Percentiles rank a stretch among this genome's conserved stretches.
phyloP scores from a whole-genome alignment of 2,329 filamentous ascomycete species.

The Chrysoporthe deuterocubensis region DNA sequence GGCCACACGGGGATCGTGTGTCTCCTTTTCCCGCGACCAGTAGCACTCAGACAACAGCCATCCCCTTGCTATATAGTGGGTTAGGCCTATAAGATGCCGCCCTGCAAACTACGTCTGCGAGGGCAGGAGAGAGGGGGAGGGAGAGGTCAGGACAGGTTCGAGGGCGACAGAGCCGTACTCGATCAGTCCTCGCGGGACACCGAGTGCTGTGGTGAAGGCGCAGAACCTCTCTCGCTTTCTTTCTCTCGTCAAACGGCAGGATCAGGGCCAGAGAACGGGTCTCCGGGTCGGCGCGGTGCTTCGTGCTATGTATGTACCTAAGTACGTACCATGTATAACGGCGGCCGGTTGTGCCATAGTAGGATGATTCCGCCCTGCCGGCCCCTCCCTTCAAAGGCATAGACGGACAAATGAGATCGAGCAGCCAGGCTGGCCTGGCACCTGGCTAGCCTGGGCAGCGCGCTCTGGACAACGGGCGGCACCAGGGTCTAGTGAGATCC shows the following conservation, averaged over 20 bases:
- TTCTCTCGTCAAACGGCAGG: too few species aligned
- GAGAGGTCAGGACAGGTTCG: not conserved
- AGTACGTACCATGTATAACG: too few species aligned
- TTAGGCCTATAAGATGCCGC: not conserved
- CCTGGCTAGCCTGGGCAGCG: not conserved
- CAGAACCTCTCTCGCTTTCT: too few species aligned
- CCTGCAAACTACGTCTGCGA: not conserved
- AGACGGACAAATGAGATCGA: not conserved
- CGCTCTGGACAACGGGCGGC: constrained; percentile 6
- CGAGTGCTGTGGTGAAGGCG: too few species aligned
- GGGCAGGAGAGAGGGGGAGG: not conserved
- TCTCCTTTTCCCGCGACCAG: constrained; percentile 14
- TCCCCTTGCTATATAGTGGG: not conserved
- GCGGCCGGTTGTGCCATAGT: too few species aligned
- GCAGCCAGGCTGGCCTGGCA: not conserved
- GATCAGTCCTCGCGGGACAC: not conserved
- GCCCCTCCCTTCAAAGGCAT: too few species aligned
- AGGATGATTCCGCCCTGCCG: too few species aligned
- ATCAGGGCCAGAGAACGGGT: too few species aligned
- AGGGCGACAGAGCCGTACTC: not conserved
- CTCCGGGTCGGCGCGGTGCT: too few species aligned
- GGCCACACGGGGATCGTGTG: constrained; percentile 3
- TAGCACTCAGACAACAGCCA: constrained; percentile 16
- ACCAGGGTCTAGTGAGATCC: not conserved
- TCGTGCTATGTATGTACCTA: too few species aligned